Evolutionary conservation across 306 rosid species (phyloP), one percentile per base, ranked within the genome.

Genomic region (Quercus parvula): DNA sequence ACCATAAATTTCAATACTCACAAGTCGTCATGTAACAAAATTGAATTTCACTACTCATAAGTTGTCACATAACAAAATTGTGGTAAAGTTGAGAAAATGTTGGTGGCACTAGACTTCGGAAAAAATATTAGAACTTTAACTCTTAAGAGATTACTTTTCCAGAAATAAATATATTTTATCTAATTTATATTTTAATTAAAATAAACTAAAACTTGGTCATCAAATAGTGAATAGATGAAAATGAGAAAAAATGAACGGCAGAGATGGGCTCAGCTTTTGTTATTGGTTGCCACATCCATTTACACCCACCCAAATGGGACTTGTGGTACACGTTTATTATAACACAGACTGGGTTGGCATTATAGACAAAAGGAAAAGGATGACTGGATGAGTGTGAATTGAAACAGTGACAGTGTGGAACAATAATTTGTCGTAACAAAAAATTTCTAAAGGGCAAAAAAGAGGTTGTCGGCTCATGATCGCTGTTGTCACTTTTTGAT

Each of bases 401-500:
- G 46, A 41, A 41, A 2, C 46, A 41, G 62, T 20, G 3, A 2
- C n/a, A 25, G 28, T 12, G 71, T 59, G 78, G 54, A 83, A 78
- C 70, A 63, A 71, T 8, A 41, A 8, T 12, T 11, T 46, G 35
- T 2, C 52, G 38, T 41, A 8, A 18, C 52, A 75, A 56, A 75
- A 71, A 71, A 59, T 1, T 68, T 79, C 75, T 79, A 76, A 70
- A 30, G 66, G 73, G 68, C 46, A n/a, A 70, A 83, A 75, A 78
- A 71, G 79, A 59, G 78, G 72, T 72, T 83, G 90, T 86, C 84
- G 84, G 87, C 20, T 75, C 59, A 64, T 67, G 35, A 73, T 46
- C 20, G 66, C 31, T 55, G 58, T 70, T 87, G 84, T 79, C 84
- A 35, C 15, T 73, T 78, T 81, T 81, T 84, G 73, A 87, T 84